A percentile compares a stretch with the other conserved stretches of the same genome.
Evolutionary conservation across 1,284 basidiomycete genomes (phyloP).

Genomic region (Trametes pubescens): DNA sequence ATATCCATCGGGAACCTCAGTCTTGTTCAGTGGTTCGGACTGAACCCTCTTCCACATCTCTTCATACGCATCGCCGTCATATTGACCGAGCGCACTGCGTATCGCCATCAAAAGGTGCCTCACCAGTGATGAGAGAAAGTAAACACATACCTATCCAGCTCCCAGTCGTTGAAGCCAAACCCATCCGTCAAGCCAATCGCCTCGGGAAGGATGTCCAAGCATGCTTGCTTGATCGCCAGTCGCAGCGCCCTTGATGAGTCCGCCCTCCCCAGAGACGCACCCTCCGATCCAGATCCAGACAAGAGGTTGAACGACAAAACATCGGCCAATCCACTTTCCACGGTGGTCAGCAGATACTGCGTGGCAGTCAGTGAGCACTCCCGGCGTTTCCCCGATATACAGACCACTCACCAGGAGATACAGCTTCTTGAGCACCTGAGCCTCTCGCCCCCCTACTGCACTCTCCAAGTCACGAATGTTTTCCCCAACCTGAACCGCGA

Average conservation of each 20-base stretch:
- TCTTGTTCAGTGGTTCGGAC: slow-evolving; percentile 69
- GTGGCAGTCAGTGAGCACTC: not conserved
- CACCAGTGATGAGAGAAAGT: not conserved
- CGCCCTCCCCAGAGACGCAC: slow-evolving; percentile 22
- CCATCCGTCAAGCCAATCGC: slow-evolving; percentile 77
- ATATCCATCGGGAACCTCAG: slow-evolving; percentile 61
- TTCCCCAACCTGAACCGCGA: slow-evolving; percentile 60
- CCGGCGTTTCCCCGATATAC: not conserved
- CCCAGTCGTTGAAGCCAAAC: slow-evolving; percentile 83
- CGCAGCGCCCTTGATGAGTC: slow-evolving; percentile 64
- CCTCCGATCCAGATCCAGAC: not conserved
- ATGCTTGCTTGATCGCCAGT: slow-evolving; percentile 57
- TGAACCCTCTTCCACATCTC: slow-evolving; percentile 71
- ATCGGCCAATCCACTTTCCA: slow-evolving; percentile 63
- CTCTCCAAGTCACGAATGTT: slow-evolving; percentile 50
- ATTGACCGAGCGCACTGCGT: slow-evolving; percentile 66
- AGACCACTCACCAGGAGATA: slow-evolving; percentile 54
- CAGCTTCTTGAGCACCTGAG: slow-evolving; percentile 50
- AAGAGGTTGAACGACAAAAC: slow-evolving; percentile 65
- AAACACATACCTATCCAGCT: slow-evolving; percentile 67
- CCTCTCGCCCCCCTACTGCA: slow-evolving; percentile 43
- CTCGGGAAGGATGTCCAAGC: slow-evolving; percentile 67
- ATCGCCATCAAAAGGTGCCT: not conserved
- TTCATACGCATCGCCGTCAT: slow-evolving; percentile 75
- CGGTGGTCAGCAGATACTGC: slow-evolving; percentile 69